These are phyloP conservation scores for Striga hermonthica DNA, from an alignment of 305 asterid species.

Conservation along the genomic window DNA sequence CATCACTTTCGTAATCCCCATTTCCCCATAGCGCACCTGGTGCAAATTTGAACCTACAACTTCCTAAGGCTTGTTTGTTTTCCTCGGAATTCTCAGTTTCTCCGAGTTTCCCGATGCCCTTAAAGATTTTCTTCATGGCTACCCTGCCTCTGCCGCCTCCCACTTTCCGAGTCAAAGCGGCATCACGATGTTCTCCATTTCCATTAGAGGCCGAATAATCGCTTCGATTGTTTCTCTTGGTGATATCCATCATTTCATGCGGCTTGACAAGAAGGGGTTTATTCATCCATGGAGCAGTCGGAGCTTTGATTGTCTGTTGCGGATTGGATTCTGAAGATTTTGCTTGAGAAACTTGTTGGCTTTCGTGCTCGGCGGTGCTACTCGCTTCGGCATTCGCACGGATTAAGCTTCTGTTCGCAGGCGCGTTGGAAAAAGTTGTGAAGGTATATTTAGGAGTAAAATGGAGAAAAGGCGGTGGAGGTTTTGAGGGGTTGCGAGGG, in stretches of 20 bases:
- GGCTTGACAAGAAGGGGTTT: slow-evolving; percentile 65
- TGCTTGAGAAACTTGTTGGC: slow-evolving; percentile 27
- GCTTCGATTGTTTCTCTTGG: slow-evolving; percentile 42
- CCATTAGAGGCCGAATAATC: slow-evolving; percentile 30
- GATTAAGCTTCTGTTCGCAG: slow-evolving; percentile 27
- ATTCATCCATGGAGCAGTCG: slow-evolving; percentile 96
- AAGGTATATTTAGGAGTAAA: slow-evolving; percentile 26
- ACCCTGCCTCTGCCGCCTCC: slow-evolving; percentile 77
- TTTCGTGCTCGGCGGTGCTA: slow-evolving; percentile 27
- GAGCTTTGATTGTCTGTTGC: slow-evolving; percentile 51
- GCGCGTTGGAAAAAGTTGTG: slow-evolving; percentile 30
- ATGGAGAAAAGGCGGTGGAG: slow-evolving; percentile 27
- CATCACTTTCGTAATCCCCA: slow-evolving; percentile 28
- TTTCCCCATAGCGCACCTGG: slow-evolving; percentile 59
- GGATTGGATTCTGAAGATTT: slow-evolving; percentile 36
- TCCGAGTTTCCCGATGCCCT: slow-evolving; percentile 60
- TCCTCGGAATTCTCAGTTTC: slow-evolving; percentile 39
- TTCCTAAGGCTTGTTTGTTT: slow-evolving; percentile 29
- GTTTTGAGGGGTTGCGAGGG: slow-evolving; percentile 33
- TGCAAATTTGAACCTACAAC: slow-evolving; percentile 47
- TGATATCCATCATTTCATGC: slow-evolving; percentile 50
- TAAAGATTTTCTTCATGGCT: slow-evolving; percentile 73
- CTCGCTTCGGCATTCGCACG: slow-evolving; percentile 25
- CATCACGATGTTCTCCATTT: slow-evolving; percentile 36
- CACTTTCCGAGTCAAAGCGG: slow-evolving; percentile 57